These are phyloP conservation scores for Purpureocillium lavendulum DNA, from an alignment of 2,329 filamentous ascomycete species.

Conservation along the genomic window DNA sequence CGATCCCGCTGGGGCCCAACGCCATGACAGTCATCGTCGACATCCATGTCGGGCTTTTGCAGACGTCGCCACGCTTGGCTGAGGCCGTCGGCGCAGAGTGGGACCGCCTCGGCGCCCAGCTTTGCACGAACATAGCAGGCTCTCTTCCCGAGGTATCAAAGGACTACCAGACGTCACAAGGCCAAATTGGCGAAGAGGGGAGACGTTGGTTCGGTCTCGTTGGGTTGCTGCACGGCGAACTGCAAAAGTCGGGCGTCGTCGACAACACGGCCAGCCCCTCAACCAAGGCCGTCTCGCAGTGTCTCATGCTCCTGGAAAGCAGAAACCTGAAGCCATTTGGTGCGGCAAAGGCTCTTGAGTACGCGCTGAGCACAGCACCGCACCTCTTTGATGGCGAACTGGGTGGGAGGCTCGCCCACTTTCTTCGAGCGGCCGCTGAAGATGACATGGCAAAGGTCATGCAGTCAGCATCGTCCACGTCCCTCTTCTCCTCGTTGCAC, in stretches of 20 bases:
- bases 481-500: constrained; percentile 59
- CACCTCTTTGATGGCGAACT: constrained; percentile 29
- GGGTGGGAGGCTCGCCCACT: constrained; percentile 27
- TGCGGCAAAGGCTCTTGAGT: constrained; percentile 38
- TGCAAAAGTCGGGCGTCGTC: constrained; percentile 12
- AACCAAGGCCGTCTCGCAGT: constrained; percentile 19
- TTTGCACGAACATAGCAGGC: constrained; percentile 61
- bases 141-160: constrained; percentile 78
- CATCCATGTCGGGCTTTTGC: constrained; percentile 35
- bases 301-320: constrained; percentile 33
- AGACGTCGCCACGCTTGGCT: constrained; percentile 31
- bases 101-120: constrained; percentile 47
- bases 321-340: constrained; percentile 51
- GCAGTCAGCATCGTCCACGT: constrained; percentile 57
- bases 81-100: constrained; percentile 50
- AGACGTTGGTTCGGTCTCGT: constrained; percentile 58
- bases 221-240: constrained; percentile 32
- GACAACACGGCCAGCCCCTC: constrained; percentile 22
- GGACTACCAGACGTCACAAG: constrained; percentile 66
- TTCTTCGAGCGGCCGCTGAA: constrained; percentile 41
- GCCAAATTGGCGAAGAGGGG: constrained; percentile 56
- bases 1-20: constrained; percentile 23
- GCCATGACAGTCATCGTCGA: constrained; percentile 33
- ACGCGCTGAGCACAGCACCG: constrained; percentile 26
- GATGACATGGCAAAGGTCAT: constrained; percentile 51